Conservation (phyloP, 345 rosid genomes). For the Rhizophora apiculata region DNA sequence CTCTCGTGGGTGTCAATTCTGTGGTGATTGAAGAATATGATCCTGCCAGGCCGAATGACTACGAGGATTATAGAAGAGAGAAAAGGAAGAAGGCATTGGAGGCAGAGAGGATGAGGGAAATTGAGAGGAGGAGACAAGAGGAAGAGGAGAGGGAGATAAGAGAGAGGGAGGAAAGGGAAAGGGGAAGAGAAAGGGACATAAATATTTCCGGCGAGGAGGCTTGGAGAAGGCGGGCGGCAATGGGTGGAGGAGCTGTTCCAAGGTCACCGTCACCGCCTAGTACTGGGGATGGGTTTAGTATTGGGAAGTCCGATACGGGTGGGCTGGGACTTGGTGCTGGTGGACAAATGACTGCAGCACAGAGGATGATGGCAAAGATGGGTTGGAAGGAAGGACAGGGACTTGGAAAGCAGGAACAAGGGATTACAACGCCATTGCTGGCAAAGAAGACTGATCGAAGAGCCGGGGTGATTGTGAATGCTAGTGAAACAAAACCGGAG, state of each 20-base stretch:
- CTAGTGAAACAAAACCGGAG: constrained; percentile 67
- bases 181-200: constrained; percentile 32
- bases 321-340: constrained; percentile 97
- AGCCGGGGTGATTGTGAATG: constrained; percentile 97
- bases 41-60: constrained; percentile 91
- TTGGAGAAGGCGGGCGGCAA: constrained; percentile 88
- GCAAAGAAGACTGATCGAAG: constrained; percentile 96
- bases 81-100: constrained; percentile 70
- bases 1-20: constrained; percentile 74
- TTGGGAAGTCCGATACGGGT: constrained; percentile 81
- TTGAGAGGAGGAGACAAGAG: constrained; percentile 76
- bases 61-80: constrained; percentile 80
- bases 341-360: constrained; percentile 99
- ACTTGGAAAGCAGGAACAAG: constrained; percentile 91
- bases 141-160: constrained; percentile 73
- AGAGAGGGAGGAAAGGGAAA: constrained; percentile 49
- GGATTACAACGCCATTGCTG: constrained; percentile 94
- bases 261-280: constrained; percentile 78
- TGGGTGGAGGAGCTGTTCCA: constrained; percentile 64
- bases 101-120: constrained; percentile 74
- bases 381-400: constrained; percentile 99
- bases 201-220: constrained; percentile 97
- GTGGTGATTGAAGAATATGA: constrained; percentile 90
- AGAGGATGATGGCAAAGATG: constrained; percentile 99
- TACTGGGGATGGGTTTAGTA: constrained; percentile 55